phyloP scores from a whole-genome alignment of 2,329 filamentous ascomycete species.

The Xylaria sp. region DNA sequence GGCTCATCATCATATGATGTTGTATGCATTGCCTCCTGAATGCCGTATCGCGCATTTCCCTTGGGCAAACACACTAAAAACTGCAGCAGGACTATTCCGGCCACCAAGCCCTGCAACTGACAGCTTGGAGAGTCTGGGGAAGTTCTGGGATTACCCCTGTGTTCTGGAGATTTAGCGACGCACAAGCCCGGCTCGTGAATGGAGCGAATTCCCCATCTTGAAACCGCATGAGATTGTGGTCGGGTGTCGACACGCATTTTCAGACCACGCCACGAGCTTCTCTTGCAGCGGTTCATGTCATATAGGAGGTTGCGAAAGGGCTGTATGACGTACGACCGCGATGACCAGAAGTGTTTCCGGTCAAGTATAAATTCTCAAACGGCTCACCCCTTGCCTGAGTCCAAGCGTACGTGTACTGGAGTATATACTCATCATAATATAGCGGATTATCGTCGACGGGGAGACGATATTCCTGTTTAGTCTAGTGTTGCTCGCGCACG shows the following conservation, averaged over 20 bases:
- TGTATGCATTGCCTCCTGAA: conserved; percentile 1
- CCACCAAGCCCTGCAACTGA: conserved; percentile 11
- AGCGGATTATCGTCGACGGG: too few relatives aligned
- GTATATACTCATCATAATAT: too few relatives aligned
- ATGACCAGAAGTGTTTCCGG: neutral
- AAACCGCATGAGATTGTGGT: conserved; percentile 4
- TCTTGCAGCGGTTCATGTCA: neutral
- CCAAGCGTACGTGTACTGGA: neutral
- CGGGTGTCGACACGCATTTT: neutral
- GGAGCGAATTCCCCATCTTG: neutral
- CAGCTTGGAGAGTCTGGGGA: conserved; percentile 23
- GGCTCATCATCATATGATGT: conserved; percentile 11
- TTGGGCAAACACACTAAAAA: conserved; percentile 7
- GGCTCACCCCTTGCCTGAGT: neutral
- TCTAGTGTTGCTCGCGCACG: too few relatives aligned
- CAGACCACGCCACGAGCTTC: neutral
- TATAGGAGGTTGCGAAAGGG: neutral
- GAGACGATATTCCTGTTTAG: too few relatives aligned
- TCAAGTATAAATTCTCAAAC: neutral
- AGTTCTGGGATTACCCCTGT: conserved; percentile 24
- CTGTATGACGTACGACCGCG: neutral
- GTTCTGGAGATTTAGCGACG: neutral
- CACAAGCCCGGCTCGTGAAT: conserved; percentile 9
- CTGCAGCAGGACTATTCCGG: conserved; percentile 16
- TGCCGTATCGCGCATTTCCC: conserved; percentile 10